Conservation (phyloP, 495 filamentous ascomycete genomes). For the Podospora bellae-mahoneyi region DNA sequence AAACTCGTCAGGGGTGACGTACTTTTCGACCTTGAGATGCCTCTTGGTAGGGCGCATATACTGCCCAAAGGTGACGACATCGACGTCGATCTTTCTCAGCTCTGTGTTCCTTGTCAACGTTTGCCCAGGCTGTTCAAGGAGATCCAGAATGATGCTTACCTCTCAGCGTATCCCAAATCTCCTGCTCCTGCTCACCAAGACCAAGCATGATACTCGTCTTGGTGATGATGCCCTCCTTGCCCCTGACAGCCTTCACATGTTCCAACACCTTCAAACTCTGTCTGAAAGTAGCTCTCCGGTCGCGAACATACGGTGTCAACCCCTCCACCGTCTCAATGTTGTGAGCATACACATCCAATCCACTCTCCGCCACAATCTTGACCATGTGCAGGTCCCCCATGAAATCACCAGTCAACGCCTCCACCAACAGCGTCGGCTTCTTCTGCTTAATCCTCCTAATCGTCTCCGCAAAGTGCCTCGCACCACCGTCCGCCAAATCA, state of each 20-base stretch:
- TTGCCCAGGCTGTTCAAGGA: background rate
- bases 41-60: slow-evolving; percentile 99
- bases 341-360: slow-evolving; percentile 93
- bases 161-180: slow-evolving; percentile 74
- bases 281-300: slow-evolving; percentile 84
- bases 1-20: slow-evolving; percentile 85
- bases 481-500: slow-evolving; percentile 84
- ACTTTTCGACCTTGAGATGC: slow-evolving; percentile 93
- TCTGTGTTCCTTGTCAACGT: slow-evolving; percentile 43
- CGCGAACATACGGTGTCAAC: slow-evolving; percentile 82
- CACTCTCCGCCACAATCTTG: slow-evolving; percentile 72
- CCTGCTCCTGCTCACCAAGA: slow-evolving; percentile 86
- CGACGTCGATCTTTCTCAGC: slow-evolving; percentile 73
- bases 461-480: slow-evolving; percentile 89
- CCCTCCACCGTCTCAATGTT: slow-evolving; percentile 95
- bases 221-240: slow-evolving; percentile 69
- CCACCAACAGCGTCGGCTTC: slow-evolving; percentile 79
- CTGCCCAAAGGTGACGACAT: slow-evolving; percentile 96
- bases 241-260: slow-evolving; percentile 70
- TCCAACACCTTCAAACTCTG: slow-evolving; percentile 79
- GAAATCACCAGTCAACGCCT: slow-evolving; percentile 91
- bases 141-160: slow-evolving; percentile 39
- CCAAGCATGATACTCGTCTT: slow-evolving; percentile 98
- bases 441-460: slow-evolving; percentile 92
- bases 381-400: slow-evolving; percentile 81